phyloP scores from a whole-genome alignment of 2,329 filamentous ascomycete genomes.

The Cercospora sp. region DNA sequence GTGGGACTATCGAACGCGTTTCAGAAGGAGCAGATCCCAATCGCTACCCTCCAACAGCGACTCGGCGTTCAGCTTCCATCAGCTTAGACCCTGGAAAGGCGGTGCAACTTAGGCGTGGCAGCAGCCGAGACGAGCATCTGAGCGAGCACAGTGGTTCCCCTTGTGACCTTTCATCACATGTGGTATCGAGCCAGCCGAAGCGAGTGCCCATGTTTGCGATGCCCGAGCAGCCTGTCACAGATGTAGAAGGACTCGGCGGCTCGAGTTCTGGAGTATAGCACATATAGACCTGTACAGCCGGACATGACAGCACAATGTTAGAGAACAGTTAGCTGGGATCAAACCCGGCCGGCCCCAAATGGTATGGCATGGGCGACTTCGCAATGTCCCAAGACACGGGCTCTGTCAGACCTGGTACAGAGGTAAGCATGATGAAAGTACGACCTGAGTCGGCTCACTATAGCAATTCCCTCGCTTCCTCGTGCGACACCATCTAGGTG shows the following conservation, averaged over 20 bases:
- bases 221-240: slow-evolving; percentile 44
- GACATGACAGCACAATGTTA: neutral
- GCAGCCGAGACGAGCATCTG: slow-evolving; percentile 30
- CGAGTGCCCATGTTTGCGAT: slow-evolving; percentile 48
- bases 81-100: neutral
- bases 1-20: slow-evolving; percentile 7
- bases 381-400: neutral
- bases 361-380: neutral
- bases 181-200: slow-evolving; percentile 32
- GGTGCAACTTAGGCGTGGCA: neutral
- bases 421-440: neutral
- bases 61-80: neutral
- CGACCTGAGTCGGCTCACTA: neutral
- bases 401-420: neutral
- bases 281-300: neutral
- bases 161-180: slow-evolving; percentile 31
- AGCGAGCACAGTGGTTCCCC: slow-evolving; percentile 22
- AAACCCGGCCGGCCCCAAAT: neutral
- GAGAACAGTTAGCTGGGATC: neutral
- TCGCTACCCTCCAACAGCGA: neutral
- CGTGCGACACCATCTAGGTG: neutral
- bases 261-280: neutral
- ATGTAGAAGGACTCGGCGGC: slow-evolving; percentile 35
- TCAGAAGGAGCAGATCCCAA: neutral
- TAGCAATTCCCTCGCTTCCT: neutral